Base-by-base conservation (phyloP, 129 eudicot genomes). In the Mikania micrantha region DNA sequence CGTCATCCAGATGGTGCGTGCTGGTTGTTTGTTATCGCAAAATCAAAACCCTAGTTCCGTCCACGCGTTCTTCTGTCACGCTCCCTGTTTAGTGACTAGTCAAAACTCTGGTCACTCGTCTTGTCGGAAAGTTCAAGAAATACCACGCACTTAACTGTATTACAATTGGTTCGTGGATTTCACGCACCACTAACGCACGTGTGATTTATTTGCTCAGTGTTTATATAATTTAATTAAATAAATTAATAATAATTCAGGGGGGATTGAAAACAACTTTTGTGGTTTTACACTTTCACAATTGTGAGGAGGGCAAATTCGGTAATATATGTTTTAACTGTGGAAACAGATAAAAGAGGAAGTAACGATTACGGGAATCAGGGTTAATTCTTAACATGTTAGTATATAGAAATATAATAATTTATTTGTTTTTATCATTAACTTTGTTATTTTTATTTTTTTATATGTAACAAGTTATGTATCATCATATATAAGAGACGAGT, bases 51-150 rank as follows among this genome's bases (percentile, higher is more conserved):
- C 79, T 74, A 74, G 66, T 32, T 74, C 28, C 1, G 0, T 1
- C 8, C 69, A 72, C 69, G 77, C 77, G 77, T 27, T 44, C 1
- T 2, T 0, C 4, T 0, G n/a, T 13, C 72, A 64, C 78, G 66
- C 78, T 57, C 73, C 25, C 9, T 3, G 73, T 66, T 73, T 35
- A 42, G 71, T 62, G 54, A 62, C 42, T 50, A 25, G 78, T 74
- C 78, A 53, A 73, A 3, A 19, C 64, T 50, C 34, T 38, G 27
- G 73, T 74, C 78, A 41, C 29, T 16, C 36, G 65, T 64, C 28
- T 48, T 10, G 64, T 22, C 49, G 9, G 54, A 74, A 41, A 54
- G 67, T 65, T 67, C 73, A 54, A 54, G 66, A 66, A 73, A 74
- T 65, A 73, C 73, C 66, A 53, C 73, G 67, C 78, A 74, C 78